Evolutionary conservation across 169 alveolate species (phyloP), one percentile per base, ranked within the genome.

Genomic region (Plasmodium gallinaceum): DNA sequence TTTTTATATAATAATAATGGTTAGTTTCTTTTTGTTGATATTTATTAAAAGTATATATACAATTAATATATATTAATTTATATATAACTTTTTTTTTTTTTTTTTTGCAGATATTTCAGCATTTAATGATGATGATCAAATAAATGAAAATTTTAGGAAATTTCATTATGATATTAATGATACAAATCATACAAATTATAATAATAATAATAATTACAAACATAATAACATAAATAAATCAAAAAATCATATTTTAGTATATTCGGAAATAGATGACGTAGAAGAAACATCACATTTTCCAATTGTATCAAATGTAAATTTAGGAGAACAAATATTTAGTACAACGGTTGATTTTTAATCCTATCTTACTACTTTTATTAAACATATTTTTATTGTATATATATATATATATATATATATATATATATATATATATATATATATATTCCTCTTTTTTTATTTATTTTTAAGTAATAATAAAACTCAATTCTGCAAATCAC

Each of bases 231-330:
- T 39, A 46, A 78, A 16, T 6, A 78, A 42, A 20, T 20, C 26
- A 9, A 45, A 70, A 42, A 70, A 45, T 7, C 37, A 64, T 4
- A 78, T 78, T 64, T 18, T 78, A 42, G 78, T 78, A 18, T 64
- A 78, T 43, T 64, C 89, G 18, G 89, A 78, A 58, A 65, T 78
- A 39, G 89, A 78, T 43, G 89, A 78, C 46, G 52, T 78, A 22
- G 89, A 78, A 78, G 89, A 78, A 78, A 78, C 89, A 12, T 78
- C 89, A 58, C 75, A 64, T 7, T 78, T 64, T 58, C 89, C 89
- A 45, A 78, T 78, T 6, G 26, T 78, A 22, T 66, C 89, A 6
- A 78, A 78, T 37, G 46, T 78, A 8, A 78, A 78, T 78, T 78
- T 78, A 24, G 89, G 89, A 24, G 89, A 78, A 58, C 89, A 78